Evolutionary conservation across 148 eudicot genomes (phyloP).

Genomic region (Cornus florida): DNA sequence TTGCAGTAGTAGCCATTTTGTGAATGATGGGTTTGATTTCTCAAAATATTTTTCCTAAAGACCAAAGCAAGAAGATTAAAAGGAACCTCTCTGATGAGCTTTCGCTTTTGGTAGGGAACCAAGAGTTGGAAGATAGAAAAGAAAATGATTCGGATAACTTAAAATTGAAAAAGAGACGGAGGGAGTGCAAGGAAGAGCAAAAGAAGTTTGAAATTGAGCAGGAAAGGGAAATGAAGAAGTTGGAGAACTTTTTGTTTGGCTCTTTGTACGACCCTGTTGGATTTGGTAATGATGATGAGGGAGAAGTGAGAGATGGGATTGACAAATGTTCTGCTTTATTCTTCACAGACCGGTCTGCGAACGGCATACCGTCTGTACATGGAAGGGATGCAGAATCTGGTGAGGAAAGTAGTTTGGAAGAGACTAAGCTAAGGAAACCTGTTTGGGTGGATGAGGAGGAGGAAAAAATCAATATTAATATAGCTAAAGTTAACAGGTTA

Average conservation of each 20-base stretch:
- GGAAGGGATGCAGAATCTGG: slow-evolving; percentile 40
- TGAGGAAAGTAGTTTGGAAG: slow-evolving; percentile 30
- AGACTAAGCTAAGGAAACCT: slow-evolving; percentile 51
- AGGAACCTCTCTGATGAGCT: slow-evolving; percentile 39
- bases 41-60: slow-evolving; percentile 56
- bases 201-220: slow-evolving; percentile 39
- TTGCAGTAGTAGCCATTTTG: slow-evolving; percentile 8
- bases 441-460: slow-evolving; percentile 95
- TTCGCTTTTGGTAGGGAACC: slow-evolving; percentile 9
- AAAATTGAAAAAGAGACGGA: slow-evolving; percentile 50
- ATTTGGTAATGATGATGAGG: slow-evolving; percentile 60
- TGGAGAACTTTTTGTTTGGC: slow-evolving; percentile 69
- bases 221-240: slow-evolving; percentile 55
- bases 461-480: slow-evolving; percentile 52
- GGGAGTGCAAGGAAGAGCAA: slow-evolving; percentile 36
- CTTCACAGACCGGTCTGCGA: slow-evolving; percentile 56
- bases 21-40: slow-evolving; percentile 70
- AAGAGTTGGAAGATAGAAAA: slow-evolving; percentile 30
- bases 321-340: slow-evolving; percentile 45
- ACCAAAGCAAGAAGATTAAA: slow-evolving; percentile 43
- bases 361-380: slow-evolving; percentile 31
- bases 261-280: slow-evolving; percentile 64
- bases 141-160: slow-evolving; percentile 13
- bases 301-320: slow-evolving; percentile 26
- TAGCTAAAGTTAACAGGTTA: slow-evolving; percentile 71